Evolutionary conservation across 805 yeast genomes (phyloP), one percentile per base, ranked within the genome.

Genomic region (Maudiozyma bulderi): DNA sequence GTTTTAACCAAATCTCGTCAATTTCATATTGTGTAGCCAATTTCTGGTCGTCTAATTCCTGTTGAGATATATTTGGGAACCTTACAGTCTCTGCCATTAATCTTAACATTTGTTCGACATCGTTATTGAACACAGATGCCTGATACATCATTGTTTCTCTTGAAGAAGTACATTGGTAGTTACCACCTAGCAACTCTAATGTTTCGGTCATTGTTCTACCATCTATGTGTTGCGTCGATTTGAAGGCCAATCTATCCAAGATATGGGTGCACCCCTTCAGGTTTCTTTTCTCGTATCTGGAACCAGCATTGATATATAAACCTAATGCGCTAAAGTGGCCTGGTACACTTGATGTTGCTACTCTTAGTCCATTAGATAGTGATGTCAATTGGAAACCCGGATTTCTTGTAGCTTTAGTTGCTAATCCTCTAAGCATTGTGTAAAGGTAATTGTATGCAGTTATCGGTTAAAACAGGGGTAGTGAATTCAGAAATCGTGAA

Each of bases 241-340:
- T 82, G 74, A 81, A 93, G 0, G 98, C 91, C 61, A 93, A 67
- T 51, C 96, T 75, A 64, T 91, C 98, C 58, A 82, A 69, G 31
- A 93, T 67, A 64, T 93, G 98, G 6, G 95, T 81, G 44, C 83
- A 72, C 0, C 99, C 99, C 37, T 80, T 76, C 47, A 80, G 58
- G 31, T 62, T 58, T 2, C 70, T 72, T 32, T 74, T 71, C 66
- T 93, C 98, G 62, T 73, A 88, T 45, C 98, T 75, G 2, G 96
- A 83, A 1, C 99, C 99, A 1, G 95, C 95, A 60, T 86, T 84
- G 5, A 93, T 76, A 60, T 87, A 93, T 43, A 91, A 76, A 1
- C 98, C 98, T 43, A 90, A 67, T 0, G 96, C 95, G 50, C 91
- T 76, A 63, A 93, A 93, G 66, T 90, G 95, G 39, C 95, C 89